Conservation (phyloP, 192 early-diverging fungal species). For the Rhizophagus sp. region DNA sequence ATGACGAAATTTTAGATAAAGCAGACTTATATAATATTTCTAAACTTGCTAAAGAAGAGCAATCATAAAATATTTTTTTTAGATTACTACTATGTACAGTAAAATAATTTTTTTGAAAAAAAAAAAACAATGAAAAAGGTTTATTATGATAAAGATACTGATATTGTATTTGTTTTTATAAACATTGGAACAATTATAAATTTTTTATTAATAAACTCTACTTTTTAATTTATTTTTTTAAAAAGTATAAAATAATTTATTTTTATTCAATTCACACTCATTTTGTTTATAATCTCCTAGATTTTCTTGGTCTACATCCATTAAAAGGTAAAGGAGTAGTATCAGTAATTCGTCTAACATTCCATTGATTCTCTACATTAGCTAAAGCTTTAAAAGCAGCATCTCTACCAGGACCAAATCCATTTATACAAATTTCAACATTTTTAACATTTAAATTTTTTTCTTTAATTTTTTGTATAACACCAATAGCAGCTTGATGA, state of each 20-base stretch:
- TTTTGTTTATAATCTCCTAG: conserved; percentile 72
- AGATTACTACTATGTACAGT: background rate
- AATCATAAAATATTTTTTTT: background rate
- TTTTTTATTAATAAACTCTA: too few species aligned
- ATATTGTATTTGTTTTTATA: too few species aligned
- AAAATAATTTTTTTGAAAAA: too few species aligned
- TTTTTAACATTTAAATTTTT: conserved; percentile 63
- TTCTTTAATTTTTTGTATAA: conserved; percentile 69
- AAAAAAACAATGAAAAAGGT: too few species aligned
- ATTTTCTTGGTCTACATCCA: conserved; percentile 89
- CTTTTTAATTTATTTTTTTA: too few species aligned
- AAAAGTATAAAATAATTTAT: too few species aligned
- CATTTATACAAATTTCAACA: conserved; percentile 81
- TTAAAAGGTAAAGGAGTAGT: conserved; percentile 89
- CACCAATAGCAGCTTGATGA: conserved; percentile 64
- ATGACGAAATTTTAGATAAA: conserved; percentile 22
- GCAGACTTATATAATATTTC: background rate
- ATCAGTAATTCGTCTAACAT: conserved; percentile 76
- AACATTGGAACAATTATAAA: too few species aligned
- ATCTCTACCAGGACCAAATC: conserved; percentile 90
- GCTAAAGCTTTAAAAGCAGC: conserved; percentile 86
- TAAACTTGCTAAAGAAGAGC: background rate
- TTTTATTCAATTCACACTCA: too few species aligned
- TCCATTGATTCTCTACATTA: conserved; percentile 69
- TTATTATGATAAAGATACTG: too few species aligned